A percentile compares a stretch with the other conserved stretches of the same genome.
Conservation (phyloP, 2,329 filamentous ascomycete genomes). For the Fusarium multiceps region DNA sequence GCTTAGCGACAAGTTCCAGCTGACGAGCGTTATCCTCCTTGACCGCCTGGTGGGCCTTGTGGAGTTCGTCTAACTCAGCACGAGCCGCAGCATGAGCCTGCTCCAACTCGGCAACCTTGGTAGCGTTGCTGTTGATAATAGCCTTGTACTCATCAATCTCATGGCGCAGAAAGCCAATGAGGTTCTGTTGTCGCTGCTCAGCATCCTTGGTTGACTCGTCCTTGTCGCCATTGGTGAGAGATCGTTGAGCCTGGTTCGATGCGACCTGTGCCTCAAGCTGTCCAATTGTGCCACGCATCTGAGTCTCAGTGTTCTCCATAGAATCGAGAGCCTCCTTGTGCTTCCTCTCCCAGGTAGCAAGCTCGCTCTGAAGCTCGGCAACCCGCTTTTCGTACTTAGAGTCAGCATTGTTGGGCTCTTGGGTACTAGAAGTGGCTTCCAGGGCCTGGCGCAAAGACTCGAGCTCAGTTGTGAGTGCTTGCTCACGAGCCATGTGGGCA, state of each 20-base stretch:
- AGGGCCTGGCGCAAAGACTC: constrained; percentile 72
- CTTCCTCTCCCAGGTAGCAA: constrained; percentile 79
- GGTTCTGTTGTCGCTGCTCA: constrained; percentile 66
- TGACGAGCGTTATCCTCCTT: constrained; percentile 58
- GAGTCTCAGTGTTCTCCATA: constrained; percentile 77
- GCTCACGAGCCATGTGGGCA: constrained; percentile 77
- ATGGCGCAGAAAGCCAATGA: constrained; percentile 71
- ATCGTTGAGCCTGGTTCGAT: constrained; percentile 64
- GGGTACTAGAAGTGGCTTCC: constrained; percentile 39
- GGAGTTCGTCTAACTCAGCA: constrained; percentile 74
- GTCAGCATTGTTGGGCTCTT: constrained; percentile 48
- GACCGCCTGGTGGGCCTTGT: constrained; percentile 67
- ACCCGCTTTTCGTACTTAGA: constrained; percentile 68
- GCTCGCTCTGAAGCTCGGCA: constrained; percentile 74
- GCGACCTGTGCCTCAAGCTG: constrained; percentile 74
- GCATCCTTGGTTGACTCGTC: constrained; percentile 59
- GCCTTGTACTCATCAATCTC: constrained; percentile 86
- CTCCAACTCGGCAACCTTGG: constrained; percentile 80
- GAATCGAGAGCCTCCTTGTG: constrained; percentile 77
- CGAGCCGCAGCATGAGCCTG: constrained; percentile 74
- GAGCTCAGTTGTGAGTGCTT: constrained; percentile 78
- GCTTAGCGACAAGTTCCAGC: constrained; percentile 60
- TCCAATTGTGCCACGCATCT: constrained; percentile 76
- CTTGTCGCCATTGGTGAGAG: constrained; percentile 52
- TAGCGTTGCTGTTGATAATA: constrained; percentile 74